phyloP scores from a whole-genome alignment of 2,329 filamentous ascomycete species.

The Pleoardoris graminearum region DNA sequence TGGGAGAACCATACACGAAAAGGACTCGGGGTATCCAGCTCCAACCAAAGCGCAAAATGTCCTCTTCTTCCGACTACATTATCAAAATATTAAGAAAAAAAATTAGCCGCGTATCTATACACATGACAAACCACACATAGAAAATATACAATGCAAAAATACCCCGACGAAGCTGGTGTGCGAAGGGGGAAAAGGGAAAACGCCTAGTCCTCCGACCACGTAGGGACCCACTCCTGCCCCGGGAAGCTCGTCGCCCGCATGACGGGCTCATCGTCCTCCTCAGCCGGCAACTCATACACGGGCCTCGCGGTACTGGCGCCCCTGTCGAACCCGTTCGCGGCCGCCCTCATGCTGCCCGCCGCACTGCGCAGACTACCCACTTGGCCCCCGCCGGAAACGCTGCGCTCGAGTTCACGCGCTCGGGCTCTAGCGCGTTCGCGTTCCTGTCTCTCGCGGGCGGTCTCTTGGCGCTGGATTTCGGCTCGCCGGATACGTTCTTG shows the following conservation, averaged over 20 bases:
- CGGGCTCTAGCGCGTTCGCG: constrained; percentile 36
- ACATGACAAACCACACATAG: constrained; percentile 10
- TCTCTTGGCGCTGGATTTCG: constrained; percentile 32
- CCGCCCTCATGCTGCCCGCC: constrained; percentile 30
- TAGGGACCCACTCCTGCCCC: constrained; percentile 70
- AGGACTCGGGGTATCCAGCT: constrained; percentile 27
- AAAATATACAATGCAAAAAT: constrained; percentile 7
- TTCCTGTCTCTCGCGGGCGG: constrained; percentile 30
- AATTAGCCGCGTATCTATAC: background rate
- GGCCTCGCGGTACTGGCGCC: constrained; percentile 25
- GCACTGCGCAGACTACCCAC: constrained; percentile 39
- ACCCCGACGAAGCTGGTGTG: background rate
- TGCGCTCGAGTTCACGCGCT: constrained; percentile 41
- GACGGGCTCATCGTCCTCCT: constrained; percentile 54
- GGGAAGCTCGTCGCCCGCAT: constrained; percentile 73
- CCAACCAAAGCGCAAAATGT: constrained; percentile 12
- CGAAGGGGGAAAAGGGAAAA: background rate
- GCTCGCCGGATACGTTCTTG: constrained; percentile 36
- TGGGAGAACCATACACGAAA: constrained; percentile 6
- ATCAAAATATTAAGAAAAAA: background rate
- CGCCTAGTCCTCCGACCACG: constrained; percentile 40
- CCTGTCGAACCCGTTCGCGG: constrained; percentile 34
- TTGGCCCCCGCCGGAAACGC: constrained; percentile 35
- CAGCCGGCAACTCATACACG: constrained; percentile 41
- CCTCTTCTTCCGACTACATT: background rate